phyloP scores from a whole-genome alignment of 306 rosid genomes.

The Pterocarpus macrocarpus region DNA sequence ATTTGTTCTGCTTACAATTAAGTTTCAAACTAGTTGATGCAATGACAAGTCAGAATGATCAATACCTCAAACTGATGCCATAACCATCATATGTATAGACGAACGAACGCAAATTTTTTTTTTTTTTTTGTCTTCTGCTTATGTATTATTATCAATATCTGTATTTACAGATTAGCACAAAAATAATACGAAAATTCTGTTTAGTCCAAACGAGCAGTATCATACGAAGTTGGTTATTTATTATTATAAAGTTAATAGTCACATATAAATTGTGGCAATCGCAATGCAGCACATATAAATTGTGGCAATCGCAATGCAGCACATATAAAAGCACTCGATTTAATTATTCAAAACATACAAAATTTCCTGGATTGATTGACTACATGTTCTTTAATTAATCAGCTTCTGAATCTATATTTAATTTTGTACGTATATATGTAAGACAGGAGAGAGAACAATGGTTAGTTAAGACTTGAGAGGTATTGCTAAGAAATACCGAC shows the following conservation, averaged over 20 bases:
- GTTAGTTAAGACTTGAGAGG: not conserved
- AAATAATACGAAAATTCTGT: too few species aligned
- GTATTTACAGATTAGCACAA: too few species aligned
- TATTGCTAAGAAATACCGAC: not conserved
- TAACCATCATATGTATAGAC: not conserved
- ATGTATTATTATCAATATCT: too few species aligned
- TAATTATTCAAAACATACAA: not conserved
- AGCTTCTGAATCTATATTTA: too few species aligned
- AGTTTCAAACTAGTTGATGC: constrained; percentile 4
- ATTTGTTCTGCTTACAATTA: not conserved
- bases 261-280: not conserved
- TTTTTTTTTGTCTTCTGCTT: too few species aligned
- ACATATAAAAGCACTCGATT: not conserved
- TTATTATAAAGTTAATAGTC: too few species aligned
- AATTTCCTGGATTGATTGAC: not conserved
- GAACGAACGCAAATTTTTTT: too few species aligned
- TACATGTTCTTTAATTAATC: not conserved
- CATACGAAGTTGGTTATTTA: too few species aligned
- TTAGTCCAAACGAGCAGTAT: too few species aligned
- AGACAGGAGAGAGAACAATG: constrained; percentile 12
- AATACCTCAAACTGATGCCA: constrained; percentile 24
- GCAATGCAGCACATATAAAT: not conserved
- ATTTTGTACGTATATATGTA: not conserved
- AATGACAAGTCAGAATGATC: not conserved
- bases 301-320: not conserved